Base-by-base conservation (phyloP, 169 alveolate species). In the Plasmodium falciparum region DNA sequence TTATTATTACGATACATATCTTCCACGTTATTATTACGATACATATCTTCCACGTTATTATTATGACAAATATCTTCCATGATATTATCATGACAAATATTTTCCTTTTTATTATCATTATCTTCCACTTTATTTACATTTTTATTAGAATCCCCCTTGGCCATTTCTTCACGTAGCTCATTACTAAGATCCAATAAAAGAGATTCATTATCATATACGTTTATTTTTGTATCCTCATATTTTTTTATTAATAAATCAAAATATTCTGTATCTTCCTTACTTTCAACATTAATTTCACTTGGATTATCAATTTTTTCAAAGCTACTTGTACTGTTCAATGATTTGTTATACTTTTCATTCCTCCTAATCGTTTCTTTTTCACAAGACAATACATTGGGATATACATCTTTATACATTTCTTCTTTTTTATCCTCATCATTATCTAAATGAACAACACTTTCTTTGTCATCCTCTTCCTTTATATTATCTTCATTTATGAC, bases 211-310 rank as follows among this genome's bases (percentile, higher is more conserved):
- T 67, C 88, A 26, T 74, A 54, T 11, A 74, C 8, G 13, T 43
- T 6, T 59, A 76, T n/a, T 50, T 26, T 76, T 26, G 89, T 76
- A 54, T 76, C 26, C 47, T 76, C 89, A 76, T 76, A 76, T 67
- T 54, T 76, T 29, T 67, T 65, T 33, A 63, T 56, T 58, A 76
- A 43, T 20, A 76, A 58, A 17, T 76, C 70, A 70, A 76, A 76
- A 50, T 76, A 62, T 26, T 76, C 89, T 76, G 65, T 76, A 12
- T 65, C 89, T 26, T 65, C 89, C 58, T 70, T 58, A 50, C 76
- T 76, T 5, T 11, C n/a, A 49, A 52, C 24, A 29, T 13, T 47
- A 54, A 45, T 7, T 67, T 47, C 56, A 33, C 66, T 52, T 3
- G n/a, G 20, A 1, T 74, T 49, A 15, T 20, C 26, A 52, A 43